Base-by-base conservation (phyloP, 305 asterid species). In the Fraxinus platypoda region DNA sequence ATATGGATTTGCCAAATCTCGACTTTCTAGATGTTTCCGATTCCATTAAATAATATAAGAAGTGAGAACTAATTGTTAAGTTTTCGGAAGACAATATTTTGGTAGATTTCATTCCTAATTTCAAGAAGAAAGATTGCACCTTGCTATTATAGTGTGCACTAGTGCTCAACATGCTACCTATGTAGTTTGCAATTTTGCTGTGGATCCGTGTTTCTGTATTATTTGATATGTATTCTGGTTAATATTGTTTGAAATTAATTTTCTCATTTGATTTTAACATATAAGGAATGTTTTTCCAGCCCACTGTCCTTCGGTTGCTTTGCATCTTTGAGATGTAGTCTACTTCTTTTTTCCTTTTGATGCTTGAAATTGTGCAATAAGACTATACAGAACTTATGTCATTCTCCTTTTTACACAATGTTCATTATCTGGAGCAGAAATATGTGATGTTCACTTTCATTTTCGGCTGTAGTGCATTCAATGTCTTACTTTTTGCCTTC, bases 401-500 rank as follows among this genome's bases (percentile, higher is more conserved):
- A 12, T 68, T 28, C 35, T 26, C 37, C 74, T 68, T 12, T 28
- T 26, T 25, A 28, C 35, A 68, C 19, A 12, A 26, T 26, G 8
- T 26, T 59, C 13, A 12, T 26, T 68, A 68, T 28, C 52, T 78
- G 46, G 52, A 70, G 23, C 77, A 13, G 74, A 64, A 64, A 49
- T 54, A 70, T 52, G 71, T 13, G 57, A 43, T 66, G 78, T 59
- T 81, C 21, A 74, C 74, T 59, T 62, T 52, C 73, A 23, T 30
- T 75, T 71, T 25, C 9, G 4, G 37, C 28, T 68, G 34, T 76
- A 15, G 73, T 41, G 21, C 64, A 13, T 75, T 37, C 19, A 28
- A 68, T 83, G 41, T 59, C 54, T 82, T 76, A 33, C 78, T 71
- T 79, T 78, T 78, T 74, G 31, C 57, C 77, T 79, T 85, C 52